Base-by-base conservation (phyloP, 805 yeast species). In the Metschnikowia bowlesiae region DNA sequence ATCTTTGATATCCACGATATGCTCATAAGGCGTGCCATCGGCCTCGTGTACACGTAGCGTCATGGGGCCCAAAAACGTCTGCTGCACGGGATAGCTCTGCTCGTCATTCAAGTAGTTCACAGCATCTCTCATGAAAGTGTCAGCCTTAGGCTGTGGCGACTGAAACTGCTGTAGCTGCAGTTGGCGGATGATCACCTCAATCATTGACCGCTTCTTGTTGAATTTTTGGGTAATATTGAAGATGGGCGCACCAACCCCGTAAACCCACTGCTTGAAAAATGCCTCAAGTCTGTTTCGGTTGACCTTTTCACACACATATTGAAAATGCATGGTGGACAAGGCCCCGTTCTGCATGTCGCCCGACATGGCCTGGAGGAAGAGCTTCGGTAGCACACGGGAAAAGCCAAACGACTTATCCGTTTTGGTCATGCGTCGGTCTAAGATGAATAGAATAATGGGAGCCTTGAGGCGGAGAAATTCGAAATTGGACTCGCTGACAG, bases 1-100 rank as follows among this genome's bases (percentile, higher is more conserved):
- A 40, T 92, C 97, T 59, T 89, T 88, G 47, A 94, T 72, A 56
- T 89, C 95, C 22, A 94, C 96, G 44, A 94, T 92, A 65, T 94
- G 99, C 62, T 94, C 99, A 63, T 94, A 94, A 0, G 99, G 99
- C 0, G 98, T 89, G 8, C 99, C 99, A 66, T 94, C 98, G 0
- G 97, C 95, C 62, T 94, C 99, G 64, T 94, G 99, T 35, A 94
- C 91, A 61, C 99, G 75, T 35, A 94, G 88, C 0, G 99, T 94
- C 87, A 94, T 89, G 0, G 98, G 97, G 0, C 99, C 99, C 0
- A 88, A 79, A 62, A 91, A 89, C 2, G 84, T 78, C n/a, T 69
- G 65, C 39, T 76, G 83, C 0, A 72, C 65, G 6, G 71, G 72
- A 42, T 57, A 64, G 0, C 59, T 44, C 6, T 71, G 73, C 39